Percentiles rank a stretch among this genome's conserved stretches.
phyloP scores from a whole-genome alignment of 1,284 basidiomycete genomes.

The Apiotrichum siamense region DNA sequence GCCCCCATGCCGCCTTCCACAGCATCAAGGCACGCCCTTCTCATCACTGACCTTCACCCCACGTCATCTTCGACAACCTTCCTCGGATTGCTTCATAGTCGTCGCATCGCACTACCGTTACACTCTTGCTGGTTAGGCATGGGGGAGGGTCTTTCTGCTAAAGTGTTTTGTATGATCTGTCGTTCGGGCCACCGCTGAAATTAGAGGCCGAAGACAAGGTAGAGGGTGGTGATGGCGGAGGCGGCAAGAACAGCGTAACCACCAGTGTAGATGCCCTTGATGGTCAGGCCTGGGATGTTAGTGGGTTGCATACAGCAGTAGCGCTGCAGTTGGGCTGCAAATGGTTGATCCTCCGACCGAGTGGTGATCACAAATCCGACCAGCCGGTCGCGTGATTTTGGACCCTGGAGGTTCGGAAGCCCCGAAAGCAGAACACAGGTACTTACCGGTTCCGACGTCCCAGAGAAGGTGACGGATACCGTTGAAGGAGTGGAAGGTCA shows the following conservation, averaged over 20 bases:
- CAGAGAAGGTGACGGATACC: conserved; percentile 86
- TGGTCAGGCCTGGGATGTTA: conserved; percentile 59
- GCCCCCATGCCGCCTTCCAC: no score
- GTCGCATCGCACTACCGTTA: conserved; percentile 8
- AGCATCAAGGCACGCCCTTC: no score
- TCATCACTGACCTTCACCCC: not conserved
- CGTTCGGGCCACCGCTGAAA: not conserved
- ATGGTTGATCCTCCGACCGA: no score
- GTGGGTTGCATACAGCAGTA: no score
- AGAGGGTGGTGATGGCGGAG: conserved; percentile 67
- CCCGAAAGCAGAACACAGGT: not conserved
- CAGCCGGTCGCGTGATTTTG: no score
- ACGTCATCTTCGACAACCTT: not conserved
- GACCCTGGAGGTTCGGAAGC: no score
- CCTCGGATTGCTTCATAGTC: conserved; percentile 1
- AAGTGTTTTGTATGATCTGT: not conserved
- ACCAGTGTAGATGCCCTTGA: conserved; percentile 70
- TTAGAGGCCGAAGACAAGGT: conserved; percentile 18
- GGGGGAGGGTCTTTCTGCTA: not conserved
- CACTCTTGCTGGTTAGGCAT: conserved; percentile 2
- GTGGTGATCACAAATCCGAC: no score
- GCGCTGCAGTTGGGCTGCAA: no score
- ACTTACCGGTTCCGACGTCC: conserved; percentile 85
- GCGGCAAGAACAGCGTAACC: conserved; percentile 80
- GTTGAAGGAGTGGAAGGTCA: conserved; percentile 86